These are phyloP conservation scores for Chytriomyces confervae DNA, from an alignment of 192 early-diverging fungal species.

Conservation along the genomic window DNA sequence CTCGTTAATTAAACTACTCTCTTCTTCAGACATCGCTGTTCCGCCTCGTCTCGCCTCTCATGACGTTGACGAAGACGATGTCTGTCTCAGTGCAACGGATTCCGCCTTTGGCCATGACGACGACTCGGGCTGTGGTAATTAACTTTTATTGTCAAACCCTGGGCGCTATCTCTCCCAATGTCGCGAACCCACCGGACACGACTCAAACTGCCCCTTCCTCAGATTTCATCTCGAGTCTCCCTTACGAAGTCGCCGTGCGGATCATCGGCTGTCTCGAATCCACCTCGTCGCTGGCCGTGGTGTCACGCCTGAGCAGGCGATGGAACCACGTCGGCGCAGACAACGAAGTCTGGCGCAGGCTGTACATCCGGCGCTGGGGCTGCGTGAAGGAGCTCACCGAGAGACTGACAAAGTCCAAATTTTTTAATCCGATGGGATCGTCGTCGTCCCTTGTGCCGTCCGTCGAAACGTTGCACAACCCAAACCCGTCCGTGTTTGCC, in stretches of 20 bases:
- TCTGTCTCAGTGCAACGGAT: slow-evolving; percentile 55
- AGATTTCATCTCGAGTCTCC: slow-evolving; percentile 50
- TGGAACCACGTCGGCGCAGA: slow-evolving; percentile 49
- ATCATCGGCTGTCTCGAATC: slow-evolving; percentile 37
- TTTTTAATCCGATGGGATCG: not conserved
- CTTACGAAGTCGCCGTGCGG: slow-evolving; percentile 54
- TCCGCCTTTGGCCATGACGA: slow-evolving; percentile 51
- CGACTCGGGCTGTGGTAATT: not conserved
- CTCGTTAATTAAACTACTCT: no score
- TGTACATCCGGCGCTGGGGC: slow-evolving; percentile 42
- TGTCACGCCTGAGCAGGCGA: slow-evolving; percentile 39
- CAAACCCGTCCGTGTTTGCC: not conserved
- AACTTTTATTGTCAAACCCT: not conserved
- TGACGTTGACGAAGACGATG: slow-evolving; percentile 29
- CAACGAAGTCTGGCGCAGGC: slow-evolving; percentile 49
- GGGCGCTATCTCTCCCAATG: not conserved
- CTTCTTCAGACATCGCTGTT: no score
- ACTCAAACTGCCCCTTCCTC: not conserved
- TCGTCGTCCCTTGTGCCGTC: not conserved
- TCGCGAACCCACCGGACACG: not conserved
- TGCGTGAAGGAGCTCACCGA: slow-evolving; percentile 2
- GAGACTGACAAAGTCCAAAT: not conserved
- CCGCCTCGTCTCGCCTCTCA: no score
- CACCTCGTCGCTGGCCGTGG: slow-evolving; percentile 20
- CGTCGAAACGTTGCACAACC: not conserved